These are phyloP conservation scores for Picea abies DNA, from an alignment of 83 land plant species.

Conservation along the genomic window DNA sequence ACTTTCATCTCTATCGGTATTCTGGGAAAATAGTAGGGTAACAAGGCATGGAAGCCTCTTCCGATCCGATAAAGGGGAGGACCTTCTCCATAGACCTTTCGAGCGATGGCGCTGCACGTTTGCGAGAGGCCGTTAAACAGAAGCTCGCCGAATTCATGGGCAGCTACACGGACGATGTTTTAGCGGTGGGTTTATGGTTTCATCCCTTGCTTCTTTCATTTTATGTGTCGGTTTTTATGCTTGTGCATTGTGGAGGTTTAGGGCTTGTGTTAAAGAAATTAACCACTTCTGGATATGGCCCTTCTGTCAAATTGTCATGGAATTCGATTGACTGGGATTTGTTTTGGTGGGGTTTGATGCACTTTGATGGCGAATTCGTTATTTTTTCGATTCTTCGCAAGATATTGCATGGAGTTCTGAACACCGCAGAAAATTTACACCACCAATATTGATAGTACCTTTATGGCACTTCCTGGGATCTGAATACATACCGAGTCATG, in stretches of 20 bases:
- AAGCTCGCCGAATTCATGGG: slow-evolving; percentile 93
- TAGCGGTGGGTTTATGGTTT: slow-evolving; percentile 64
- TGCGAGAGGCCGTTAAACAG: slow-evolving; percentile 53
- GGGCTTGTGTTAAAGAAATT: background rate
- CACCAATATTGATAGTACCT: background rate
- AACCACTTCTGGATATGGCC: background rate
- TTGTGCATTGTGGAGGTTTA: background rate
- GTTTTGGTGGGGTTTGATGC: background rate
- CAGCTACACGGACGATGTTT: slow-evolving; percentile 90
- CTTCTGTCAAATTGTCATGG: background rate
- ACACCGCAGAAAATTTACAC: background rate
- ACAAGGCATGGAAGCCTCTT: too few species aligned
- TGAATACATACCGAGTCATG: background rate
- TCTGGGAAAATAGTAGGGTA: too few species aligned
- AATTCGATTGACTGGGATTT: background rate
- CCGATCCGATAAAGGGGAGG: background rate
- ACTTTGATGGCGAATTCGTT: background rate
- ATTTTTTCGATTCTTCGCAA: background rate
- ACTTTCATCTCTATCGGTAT: too few species aligned
- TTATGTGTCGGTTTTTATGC: background rate
- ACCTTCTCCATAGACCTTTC: slow-evolving; percentile 61
- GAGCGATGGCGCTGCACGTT: slow-evolving; percentile 58
- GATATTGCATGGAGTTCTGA: background rate
- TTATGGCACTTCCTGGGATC: too few species aligned
- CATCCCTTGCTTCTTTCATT: background rate